Conservation (phyloP, 2,329 filamentous ascomycete species). For the Colletotrichum sp. region DNA sequence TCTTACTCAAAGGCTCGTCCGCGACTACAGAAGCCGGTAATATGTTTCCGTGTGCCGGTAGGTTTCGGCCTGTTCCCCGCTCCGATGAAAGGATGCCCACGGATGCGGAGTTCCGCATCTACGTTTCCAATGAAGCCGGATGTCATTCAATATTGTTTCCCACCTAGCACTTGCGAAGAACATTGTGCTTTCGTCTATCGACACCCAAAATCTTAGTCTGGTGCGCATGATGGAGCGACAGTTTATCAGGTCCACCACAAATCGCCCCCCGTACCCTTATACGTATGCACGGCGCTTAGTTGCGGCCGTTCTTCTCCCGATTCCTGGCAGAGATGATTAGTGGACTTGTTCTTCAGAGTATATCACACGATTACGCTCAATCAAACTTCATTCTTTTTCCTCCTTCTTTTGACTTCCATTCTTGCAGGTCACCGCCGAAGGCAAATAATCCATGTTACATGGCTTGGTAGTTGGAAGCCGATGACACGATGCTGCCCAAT, state of each 20-base stretch:
- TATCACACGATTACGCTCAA: too few relatives aligned
- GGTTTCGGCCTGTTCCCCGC: background rate
- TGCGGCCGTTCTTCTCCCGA: too few relatives aligned
- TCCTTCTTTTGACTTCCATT: too few relatives aligned
- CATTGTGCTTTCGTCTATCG: background rate
- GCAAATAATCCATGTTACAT: background rate
- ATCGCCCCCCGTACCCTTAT: too few relatives aligned
- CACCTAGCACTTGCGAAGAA: background rate
- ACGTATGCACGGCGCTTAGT: too few relatives aligned
- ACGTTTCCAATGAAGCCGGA: background rate
- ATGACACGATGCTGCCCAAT: background rate
- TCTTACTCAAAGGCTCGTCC: background rate
- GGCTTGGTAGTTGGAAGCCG: background rate
- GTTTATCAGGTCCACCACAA: too few relatives aligned
- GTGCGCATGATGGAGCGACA: background rate
- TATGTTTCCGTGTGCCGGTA: background rate
- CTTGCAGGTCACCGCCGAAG: too few relatives aligned
- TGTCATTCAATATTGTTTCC: background rate
- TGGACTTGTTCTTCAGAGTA: too few relatives aligned
- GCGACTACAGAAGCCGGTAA: background rate
- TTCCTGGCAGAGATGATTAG: too few relatives aligned
- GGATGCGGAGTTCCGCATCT: background rate
- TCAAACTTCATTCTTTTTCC: rapidly evolving
- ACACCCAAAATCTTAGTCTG: background rate
- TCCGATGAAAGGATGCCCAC: background rate